Conservation (phyloP, 2,329 filamentous ascomycete genomes). For the Chrysoporthe deuterocubensis region DNA sequence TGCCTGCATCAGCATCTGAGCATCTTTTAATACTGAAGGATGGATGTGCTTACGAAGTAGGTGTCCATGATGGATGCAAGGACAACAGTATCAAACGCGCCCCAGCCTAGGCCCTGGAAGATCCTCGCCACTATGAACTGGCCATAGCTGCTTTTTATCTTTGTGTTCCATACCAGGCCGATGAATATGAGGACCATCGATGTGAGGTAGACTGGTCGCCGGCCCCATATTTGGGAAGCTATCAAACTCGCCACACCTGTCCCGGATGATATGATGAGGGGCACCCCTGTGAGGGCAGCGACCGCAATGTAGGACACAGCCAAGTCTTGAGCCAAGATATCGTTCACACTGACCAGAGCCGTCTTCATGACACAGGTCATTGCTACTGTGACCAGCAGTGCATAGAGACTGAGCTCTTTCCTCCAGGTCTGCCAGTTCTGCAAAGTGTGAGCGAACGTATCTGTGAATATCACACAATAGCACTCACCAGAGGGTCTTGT, state of each 20-base stretch:
- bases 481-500: conserved; percentile 57
- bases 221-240: conserved; percentile 53
- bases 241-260: conserved; percentile 49
- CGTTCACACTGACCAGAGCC: conserved; percentile 53
- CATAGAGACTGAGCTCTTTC: conserved; percentile 54
- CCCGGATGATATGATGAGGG: conserved; percentile 54
- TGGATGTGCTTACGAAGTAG: conserved; percentile 52
- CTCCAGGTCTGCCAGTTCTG: conserved; percentile 62
- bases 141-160: conserved; percentile 44
- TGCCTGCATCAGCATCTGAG: conserved; percentile 31
- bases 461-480: not conserved
- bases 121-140: conserved; percentile 57
- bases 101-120: conserved; percentile 63
- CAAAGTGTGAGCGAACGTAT: conserved; percentile 15
- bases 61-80: conserved; percentile 59
- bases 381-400: conserved; percentile 52
- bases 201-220: conserved; percentile 56
- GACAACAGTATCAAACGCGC: conserved; percentile 59
- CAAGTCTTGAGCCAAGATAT: conserved; percentile 47
- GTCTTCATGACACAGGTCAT: conserved; percentile 59
- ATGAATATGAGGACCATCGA: conserved; percentile 51
- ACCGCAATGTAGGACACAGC: conserved; percentile 51
- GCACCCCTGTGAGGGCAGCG: conserved; percentile 56
- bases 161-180: conserved; percentile 56
- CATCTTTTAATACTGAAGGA: not conserved